Evolutionary conservation across 768 basidiomycete genomes (phyloP).

Genomic region (Clitopilus passeckerianus): DNA sequence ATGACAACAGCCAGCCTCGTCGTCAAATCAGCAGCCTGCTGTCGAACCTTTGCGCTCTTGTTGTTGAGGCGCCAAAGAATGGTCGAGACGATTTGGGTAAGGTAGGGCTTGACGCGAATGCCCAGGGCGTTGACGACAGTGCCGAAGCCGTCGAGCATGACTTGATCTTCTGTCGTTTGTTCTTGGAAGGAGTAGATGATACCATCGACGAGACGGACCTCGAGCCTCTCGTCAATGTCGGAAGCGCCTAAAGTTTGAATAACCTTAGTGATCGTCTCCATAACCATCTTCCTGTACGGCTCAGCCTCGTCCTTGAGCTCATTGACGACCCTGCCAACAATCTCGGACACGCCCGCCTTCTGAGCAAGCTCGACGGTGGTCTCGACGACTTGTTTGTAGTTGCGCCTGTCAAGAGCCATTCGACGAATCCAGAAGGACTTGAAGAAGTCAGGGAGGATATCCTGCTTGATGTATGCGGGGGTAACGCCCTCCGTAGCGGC

Average conservation of each 20-base stretch:
- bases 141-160: slow-evolving; percentile 98
- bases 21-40: slow-evolving; percentile 98
- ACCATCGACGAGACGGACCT: slow-evolving; percentile 92
- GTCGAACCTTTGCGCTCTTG: slow-evolving; percentile 98
- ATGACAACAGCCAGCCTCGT: slow-evolving; percentile 95
- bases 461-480: slow-evolving; percentile 91
- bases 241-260: slow-evolving; percentile 92
- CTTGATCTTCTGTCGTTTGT: slow-evolving; percentile 97
- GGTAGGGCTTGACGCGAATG: slow-evolving; percentile 95
- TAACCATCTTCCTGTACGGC: slow-evolving; percentile 98
- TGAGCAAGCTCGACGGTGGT: slow-evolving; percentile 98
- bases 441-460: slow-evolving; percentile 99
- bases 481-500: slow-evolving; percentile 98
- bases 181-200: slow-evolving; percentile 99
- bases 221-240: slow-evolving; percentile 93
- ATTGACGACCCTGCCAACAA: slow-evolving; percentile 84
- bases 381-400: slow-evolving; percentile 96
- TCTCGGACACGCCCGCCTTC: slow-evolving; percentile 95
- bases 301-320: slow-evolving; percentile 90
- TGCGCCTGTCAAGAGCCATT: slow-evolving; percentile 95
- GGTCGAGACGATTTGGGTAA: slow-evolving; percentile 98
- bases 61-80: slow-evolving; percentile 99
- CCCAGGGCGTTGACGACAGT: slow-evolving; percentile 96
- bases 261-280: slow-evolving; percentile 99
- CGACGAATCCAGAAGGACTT: slow-evolving; percentile 98